These are phyloP conservation scores for Tetracladium marchalianum DNA, from an alignment of 495 filamentous ascomycete genomes.

Conservation along the genomic window DNA sequence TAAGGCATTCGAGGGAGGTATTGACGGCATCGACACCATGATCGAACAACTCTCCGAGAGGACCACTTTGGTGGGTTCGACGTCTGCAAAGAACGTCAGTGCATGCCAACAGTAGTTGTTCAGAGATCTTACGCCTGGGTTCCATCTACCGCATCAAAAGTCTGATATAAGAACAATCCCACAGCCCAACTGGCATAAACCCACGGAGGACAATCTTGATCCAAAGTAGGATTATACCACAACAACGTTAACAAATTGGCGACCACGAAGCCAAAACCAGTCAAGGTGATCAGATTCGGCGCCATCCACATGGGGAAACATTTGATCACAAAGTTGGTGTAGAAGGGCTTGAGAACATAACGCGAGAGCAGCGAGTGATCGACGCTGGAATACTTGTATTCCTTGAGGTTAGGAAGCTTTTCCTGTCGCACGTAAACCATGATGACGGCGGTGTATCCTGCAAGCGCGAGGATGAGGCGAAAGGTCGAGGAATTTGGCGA, in stretches of 20 bases:
- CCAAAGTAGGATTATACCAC: constrained; percentile 92
- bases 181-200: constrained; percentile 87
- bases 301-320: constrained; percentile 96
- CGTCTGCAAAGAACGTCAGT: constrained; percentile 39
- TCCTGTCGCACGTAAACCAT: constrained; percentile 88
- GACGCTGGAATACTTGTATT: constrained; percentile 87
- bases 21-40: constrained; percentile 97
- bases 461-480: not conserved
- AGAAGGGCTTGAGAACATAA: constrained; percentile 95
- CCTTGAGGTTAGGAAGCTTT: constrained; percentile 72
- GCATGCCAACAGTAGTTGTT: not conserved
- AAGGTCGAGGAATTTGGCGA: not conserved
- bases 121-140: constrained; percentile 64
- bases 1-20: constrained; percentile 82
- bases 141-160: constrained; percentile 95
- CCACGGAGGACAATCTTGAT: constrained; percentile 88
- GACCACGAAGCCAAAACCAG: constrained; percentile 85
- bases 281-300: constrained; percentile 73
- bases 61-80: constrained; percentile 85
- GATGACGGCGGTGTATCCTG: constrained; percentile 15
- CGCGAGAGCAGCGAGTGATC: constrained; percentile 83
- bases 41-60: constrained; percentile 92
- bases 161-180: constrained; percentile 93
- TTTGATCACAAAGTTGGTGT: constrained; percentile 86
- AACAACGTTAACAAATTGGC: constrained; percentile 86